A percentile compares a stretch with the other conserved stretches of the same genome.
These are phyloP conservation scores for Arachnomyces sp. DNA, from an alignment of 2,329 filamentous ascomycete species.

Conservation along the genomic window DNA sequence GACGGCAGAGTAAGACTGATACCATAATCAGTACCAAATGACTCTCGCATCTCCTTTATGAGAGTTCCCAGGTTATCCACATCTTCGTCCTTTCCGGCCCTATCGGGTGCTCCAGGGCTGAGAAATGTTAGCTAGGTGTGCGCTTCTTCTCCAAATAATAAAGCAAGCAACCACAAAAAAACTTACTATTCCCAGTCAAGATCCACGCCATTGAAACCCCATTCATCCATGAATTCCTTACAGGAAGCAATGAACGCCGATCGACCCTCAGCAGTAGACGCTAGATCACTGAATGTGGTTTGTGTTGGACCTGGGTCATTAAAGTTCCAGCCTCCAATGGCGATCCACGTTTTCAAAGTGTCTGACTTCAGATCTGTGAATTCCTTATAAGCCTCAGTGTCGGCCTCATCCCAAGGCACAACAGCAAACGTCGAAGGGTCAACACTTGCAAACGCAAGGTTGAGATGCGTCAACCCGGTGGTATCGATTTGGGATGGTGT, in stretches of 20 bases:
- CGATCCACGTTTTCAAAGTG: slow-evolving; percentile 19
- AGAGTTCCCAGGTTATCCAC: no score
- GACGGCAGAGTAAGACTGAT: no score
- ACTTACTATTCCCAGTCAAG: slow-evolving; percentile 14
- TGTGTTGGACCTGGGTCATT: slow-evolving; percentile 17
- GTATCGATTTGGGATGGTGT: neutral
- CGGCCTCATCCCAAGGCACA: slow-evolving; percentile 17
- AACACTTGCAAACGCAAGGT: slow-evolving; percentile 35
- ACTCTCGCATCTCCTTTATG: no score
- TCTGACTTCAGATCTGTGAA: slow-evolving; percentile 26
- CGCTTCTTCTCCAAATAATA: no score
- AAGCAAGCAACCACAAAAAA: neutral
- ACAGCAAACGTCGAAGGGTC: slow-evolving; percentile 25
- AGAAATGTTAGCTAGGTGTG: neutral
- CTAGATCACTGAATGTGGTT: slow-evolving; percentile 14
- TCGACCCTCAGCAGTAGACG: slow-evolving; percentile 10
- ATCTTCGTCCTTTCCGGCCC: neutral
- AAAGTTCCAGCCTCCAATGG: slow-evolving; percentile 20
- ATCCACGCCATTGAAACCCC: slow-evolving; percentile 17
- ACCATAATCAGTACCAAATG: no score
- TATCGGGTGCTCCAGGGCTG: slow-evolving; percentile 1
- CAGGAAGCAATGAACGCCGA: slow-evolving; percentile 31
- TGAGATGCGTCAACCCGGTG: slow-evolving; percentile 16
- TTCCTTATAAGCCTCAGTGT: slow-evolving; percentile 13
- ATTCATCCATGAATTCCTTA: slow-evolving; percentile 32